These are phyloP conservation scores for Phytophthora litchii DNA, from an alignment of 352 stramenopile species.

Conservation along the genomic window DNA sequence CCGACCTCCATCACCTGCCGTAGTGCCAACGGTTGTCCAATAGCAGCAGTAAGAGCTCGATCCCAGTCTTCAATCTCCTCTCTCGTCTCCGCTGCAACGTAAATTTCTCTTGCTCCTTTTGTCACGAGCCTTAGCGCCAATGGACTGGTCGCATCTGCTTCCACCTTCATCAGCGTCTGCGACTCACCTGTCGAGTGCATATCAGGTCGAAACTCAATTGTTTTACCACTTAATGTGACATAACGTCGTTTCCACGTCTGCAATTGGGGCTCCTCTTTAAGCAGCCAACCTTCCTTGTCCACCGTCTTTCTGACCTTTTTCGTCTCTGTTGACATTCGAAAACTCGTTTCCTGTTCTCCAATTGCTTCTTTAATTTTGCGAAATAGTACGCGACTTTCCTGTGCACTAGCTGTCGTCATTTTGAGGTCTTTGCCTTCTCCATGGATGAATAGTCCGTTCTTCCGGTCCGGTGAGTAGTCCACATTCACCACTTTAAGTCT, in stretches of 20 bases:
- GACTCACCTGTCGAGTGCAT: conserved; percentile 31
- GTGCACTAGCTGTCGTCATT: conserved; percentile 58
- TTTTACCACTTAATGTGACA: conserved; percentile 51
- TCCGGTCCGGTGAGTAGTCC: conserved; percentile 50
- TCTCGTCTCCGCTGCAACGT: conserved; percentile 35
- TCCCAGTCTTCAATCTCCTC: conserved; percentile 41
- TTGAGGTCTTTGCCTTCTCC: conserved; percentile 66
- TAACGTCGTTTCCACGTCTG: conserved; percentile 64
- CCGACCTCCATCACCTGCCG: conserved; percentile 8
- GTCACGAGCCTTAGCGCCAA: conserved; percentile 23
- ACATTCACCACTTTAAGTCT: conserved; percentile 58
- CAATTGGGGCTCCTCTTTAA: conserved; percentile 34
- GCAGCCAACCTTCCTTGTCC: conserved; percentile 53
- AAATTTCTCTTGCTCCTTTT: conserved; percentile 12
- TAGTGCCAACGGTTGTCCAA: conserved; percentile 23
- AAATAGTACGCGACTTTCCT: conserved; percentile 64
- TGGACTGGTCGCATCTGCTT: conserved; percentile 29
- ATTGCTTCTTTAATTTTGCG: conserved; percentile 50
- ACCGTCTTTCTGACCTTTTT: neutral
- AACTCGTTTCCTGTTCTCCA: conserved; percentile 36
- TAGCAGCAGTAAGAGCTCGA: conserved; percentile 26
- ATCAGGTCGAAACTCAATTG: conserved; percentile 58
- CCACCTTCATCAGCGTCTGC: conserved; percentile 33
- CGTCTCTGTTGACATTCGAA: conserved; percentile 12
- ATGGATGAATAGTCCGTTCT: conserved; percentile 63